These are phyloP conservation scores for Tolypocladium sp. DNA, from an alignment of 2,329 filamentous ascomycete species.

Conservation along the genomic window DNA sequence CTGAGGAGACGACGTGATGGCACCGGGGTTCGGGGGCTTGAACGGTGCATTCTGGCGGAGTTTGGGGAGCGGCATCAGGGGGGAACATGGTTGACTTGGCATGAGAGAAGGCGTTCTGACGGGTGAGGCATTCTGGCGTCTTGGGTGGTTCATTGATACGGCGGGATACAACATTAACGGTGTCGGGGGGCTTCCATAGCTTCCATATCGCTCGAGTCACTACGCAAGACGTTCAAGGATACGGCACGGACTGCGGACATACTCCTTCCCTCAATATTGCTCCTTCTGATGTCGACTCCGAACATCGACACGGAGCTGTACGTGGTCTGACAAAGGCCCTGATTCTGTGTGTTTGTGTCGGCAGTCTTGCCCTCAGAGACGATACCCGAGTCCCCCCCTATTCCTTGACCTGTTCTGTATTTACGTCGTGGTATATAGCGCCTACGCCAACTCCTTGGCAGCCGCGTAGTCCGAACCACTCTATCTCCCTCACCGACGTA, in stretches of 20 bases:
- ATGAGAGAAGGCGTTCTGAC: too few species aligned
- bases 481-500: neutral
- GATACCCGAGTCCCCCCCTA: neutral
- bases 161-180: neutral
- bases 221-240: neutral
- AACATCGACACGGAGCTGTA: neutral
- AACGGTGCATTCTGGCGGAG: neutral
- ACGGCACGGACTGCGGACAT: neutral
- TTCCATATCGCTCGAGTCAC: neutral
- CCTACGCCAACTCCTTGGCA: neutral
- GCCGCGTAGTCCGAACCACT: neutral
- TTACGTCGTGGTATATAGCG: neutral
- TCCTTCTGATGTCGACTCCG: neutral
- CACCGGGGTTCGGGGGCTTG: neutral
- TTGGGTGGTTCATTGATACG: neutral
- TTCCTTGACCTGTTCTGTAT: neutral
- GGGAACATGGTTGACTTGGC: neutral
- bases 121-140: neutral
- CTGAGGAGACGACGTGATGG: neutral
- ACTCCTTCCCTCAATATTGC: neutral
- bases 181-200: neutral
- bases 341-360: neutral
- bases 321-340: neutral
- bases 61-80: neutral
- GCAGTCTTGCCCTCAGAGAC: neutral